Evolutionary conservation across 345 rosid species (phyloP).

Genomic region (Erysimum cheiranthoides): DNA sequence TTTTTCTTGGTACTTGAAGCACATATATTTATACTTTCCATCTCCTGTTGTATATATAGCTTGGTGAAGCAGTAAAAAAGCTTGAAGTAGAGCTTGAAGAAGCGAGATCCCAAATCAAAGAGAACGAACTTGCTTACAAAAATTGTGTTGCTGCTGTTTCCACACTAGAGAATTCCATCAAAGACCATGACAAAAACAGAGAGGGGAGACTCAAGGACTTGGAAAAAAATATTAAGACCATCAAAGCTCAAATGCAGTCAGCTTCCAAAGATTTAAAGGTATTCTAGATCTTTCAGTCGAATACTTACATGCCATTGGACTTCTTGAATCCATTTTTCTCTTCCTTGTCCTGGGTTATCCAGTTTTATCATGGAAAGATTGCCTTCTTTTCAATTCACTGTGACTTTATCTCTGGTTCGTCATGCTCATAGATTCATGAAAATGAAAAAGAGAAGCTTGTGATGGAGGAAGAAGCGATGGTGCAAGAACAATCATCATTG

Average conservation of each 20-base stretch:
- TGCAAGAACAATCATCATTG: slow-evolving; percentile 67
- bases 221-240: slow-evolving; percentile 75
- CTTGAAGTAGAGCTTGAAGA: slow-evolving; percentile 83
- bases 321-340: slow-evolving; percentile 8
- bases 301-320: slow-evolving; percentile 13
- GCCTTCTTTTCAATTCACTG: slow-evolving; percentile 14
- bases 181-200: slow-evolving; percentile 81
- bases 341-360: slow-evolving; percentile 19
- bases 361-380: slow-evolving; percentile 3
- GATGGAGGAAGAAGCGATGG: slow-evolving; percentile 91
- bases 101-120: slow-evolving; percentile 66
- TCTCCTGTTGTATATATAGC: slow-evolving; percentile 52
- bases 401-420: slow-evolving; percentile 34
- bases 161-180: slow-evolving; percentile 80
- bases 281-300: slow-evolving; percentile 28
- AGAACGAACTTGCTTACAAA: slow-evolving; percentile 66
- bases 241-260: slow-evolving; percentile 79
- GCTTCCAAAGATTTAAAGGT: slow-evolving; percentile 90
- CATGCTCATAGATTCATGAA: slow-evolving; percentile 62
- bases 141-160: slow-evolving; percentile 60
- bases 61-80: slow-evolving; percentile 81
- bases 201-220: slow-evolving; percentile 79
- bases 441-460: slow-evolving; percentile 83
- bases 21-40: slow-evolving; percentile 13
- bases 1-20: slow-evolving; percentile 9